A percentile compares a stretch with the other conserved stretches of the same genome.
These are phyloP conservation scores for Irpex rosettiformis DNA, from an alignment of 1,284 basidiomycete genomes.

Conservation along the genomic window DNA sequence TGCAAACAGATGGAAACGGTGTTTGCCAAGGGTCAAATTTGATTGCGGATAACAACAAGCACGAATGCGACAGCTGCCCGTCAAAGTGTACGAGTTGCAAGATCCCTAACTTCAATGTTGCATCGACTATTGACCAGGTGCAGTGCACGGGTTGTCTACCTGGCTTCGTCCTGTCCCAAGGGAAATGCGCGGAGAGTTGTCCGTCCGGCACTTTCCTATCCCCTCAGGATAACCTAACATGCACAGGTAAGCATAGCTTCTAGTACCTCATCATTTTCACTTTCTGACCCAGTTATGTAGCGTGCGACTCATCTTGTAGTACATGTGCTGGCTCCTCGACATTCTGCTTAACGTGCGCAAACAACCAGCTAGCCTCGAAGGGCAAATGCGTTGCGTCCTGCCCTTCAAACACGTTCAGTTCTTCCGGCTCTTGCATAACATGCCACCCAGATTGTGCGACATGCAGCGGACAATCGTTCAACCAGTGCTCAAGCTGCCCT, in stretches of 20 bases:
- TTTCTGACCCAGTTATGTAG: conserved; percentile 32
- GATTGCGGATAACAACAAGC: conserved; percentile 78
- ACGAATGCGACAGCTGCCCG: conserved; percentile 77
- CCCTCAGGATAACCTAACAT: conserved; percentile 67
- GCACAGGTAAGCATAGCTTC: conserved; percentile 41
- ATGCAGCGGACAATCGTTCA: conserved; percentile 69
- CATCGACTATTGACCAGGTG: conserved; percentile 59
- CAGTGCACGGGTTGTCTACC: conserved; percentile 77
- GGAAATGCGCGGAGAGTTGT: conserved; percentile 64
- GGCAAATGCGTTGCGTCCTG: conserved; percentile 74
- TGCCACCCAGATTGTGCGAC: conserved; percentile 82
- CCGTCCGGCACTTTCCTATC: conserved; percentile 70
- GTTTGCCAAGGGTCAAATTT: conserved; percentile 67
- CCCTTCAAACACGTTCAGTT: conserved; percentile 64
- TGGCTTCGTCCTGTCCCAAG: conserved; percentile 67
- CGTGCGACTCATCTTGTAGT: conserved; percentile 71
- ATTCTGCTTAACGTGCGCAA: conserved; percentile 70
- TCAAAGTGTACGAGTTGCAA: conserved; percentile 74
- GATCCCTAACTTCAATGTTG: conserved; percentile 66
- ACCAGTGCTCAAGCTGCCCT: conserved; percentile 72
- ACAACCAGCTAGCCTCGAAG: conserved; percentile 57
- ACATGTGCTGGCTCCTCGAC: conserved; percentile 63
- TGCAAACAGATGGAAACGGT: conserved; percentile 59
- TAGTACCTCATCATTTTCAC: background rate
- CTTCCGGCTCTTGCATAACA: conserved; percentile 58